phyloP scores from a whole-genome alignment of 306 rosid species.

The Amphicarpaea edgeworthii region DNA sequence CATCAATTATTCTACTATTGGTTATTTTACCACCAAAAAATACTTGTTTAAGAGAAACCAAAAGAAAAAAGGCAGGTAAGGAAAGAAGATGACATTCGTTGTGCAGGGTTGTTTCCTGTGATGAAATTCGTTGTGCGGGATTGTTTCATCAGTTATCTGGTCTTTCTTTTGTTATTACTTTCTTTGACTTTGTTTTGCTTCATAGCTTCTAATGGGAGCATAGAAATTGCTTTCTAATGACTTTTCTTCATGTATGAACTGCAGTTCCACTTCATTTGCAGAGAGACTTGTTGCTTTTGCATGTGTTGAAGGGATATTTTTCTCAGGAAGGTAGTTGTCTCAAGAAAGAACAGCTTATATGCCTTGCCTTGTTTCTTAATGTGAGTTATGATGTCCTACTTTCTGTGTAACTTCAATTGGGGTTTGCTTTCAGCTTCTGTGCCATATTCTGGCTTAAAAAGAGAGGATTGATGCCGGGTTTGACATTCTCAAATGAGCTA shows the following conservation, averaged over 20 bases:
- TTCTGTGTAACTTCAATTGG: constrained; percentile 19
- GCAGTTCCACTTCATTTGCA: constrained; percentile 78
- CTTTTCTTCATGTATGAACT: constrained; percentile 49
- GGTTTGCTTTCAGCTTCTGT: constrained; percentile 73
- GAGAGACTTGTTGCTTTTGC: constrained; percentile 95
- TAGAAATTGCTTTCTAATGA: constrained; percentile 29
- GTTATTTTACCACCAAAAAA: neutral
- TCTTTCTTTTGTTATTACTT: neutral
- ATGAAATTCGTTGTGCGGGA: neutral
- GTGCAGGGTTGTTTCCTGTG: neutral
- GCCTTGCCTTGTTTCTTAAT: constrained; percentile 26
- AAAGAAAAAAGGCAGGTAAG: neutral
- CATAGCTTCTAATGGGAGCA: constrained; percentile 16
- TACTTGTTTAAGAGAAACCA: neutral
- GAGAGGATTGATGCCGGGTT: constrained; percentile 89
- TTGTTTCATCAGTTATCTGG: constrained; percentile 20
- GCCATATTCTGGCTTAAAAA: constrained; percentile 97
- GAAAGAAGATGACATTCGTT: neutral
- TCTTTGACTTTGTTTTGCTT: constrained; percentile 11
- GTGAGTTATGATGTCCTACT: constrained; percentile 5
- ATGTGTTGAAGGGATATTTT: constrained; percentile 91
- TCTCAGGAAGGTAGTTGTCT: constrained; percentile 85
- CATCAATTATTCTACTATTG: neutral
- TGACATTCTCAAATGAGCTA: constrained; percentile 91
- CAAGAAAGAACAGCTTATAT: constrained; percentile 11